These are phyloP conservation scores for Excoecaria agallocha DNA, from an alignment of 345 rosid species.

Conservation along the genomic window DNA sequence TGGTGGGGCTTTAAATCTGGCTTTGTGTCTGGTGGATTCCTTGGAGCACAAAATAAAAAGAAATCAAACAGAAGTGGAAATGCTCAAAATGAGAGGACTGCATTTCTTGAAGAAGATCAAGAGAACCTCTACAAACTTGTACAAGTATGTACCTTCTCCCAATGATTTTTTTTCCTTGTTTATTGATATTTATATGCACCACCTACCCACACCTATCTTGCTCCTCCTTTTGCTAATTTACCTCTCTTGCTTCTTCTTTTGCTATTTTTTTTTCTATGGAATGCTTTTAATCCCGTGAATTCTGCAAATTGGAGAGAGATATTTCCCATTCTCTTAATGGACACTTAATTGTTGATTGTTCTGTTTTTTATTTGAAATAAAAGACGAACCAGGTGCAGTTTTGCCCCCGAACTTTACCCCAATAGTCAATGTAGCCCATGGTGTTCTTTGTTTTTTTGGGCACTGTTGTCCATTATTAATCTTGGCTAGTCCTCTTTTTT, in stretches of 20 bases:
- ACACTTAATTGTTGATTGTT: background rate
- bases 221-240: background rate
- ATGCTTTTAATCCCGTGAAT: background rate
- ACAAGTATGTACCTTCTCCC: constrained; percentile 52
- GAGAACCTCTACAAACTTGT: constrained; percentile 95
- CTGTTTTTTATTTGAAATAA: background rate
- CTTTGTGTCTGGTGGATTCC: constrained; percentile 89
- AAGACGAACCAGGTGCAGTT: background rate
- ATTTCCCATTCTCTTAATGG: background rate
- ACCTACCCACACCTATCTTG: background rate
- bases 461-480: no score
- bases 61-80: constrained; percentile 39
- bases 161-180: background rate
- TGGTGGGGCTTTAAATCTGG: constrained; percentile 78
- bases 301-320: background rate
- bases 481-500: no score
- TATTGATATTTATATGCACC: background rate
- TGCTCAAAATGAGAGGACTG: constrained; percentile 47
- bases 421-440: no score
- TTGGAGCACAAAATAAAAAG: constrained; percentile 63
- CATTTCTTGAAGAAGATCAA: constrained; percentile 88
- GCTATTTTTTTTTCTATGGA: background rate
- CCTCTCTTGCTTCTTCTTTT: no score
- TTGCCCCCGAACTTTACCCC: background rate
- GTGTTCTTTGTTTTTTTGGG: no score